Conservation (phyloP, 345 rosid species). For the Durio zibethinus region DNA sequence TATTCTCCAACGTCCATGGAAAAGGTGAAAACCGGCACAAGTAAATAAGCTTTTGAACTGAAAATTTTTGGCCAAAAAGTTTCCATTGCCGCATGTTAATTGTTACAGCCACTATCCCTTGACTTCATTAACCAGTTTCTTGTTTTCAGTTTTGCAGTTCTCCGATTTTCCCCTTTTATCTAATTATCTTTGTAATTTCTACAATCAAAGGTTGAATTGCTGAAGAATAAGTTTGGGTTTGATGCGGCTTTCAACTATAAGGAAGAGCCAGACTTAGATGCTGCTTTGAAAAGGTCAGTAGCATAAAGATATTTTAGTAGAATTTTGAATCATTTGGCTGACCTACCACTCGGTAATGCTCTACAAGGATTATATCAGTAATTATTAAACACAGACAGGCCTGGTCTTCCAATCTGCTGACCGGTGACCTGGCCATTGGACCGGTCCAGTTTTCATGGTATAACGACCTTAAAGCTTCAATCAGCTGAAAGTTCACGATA, state of each 20-base stretch:
- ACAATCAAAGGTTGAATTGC: constrained; percentile 36
- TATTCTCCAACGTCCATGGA: neutral
- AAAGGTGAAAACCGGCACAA: neutral
- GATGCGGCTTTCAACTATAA: constrained; percentile 62
- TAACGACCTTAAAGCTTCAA: neutral
- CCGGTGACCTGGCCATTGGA: neutral
- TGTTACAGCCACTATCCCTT: neutral
- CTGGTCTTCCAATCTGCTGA: neutral
- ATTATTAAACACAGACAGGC: neutral
- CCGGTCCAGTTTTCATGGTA: neutral
- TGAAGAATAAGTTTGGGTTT: constrained; percentile 48
- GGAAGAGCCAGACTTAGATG: constrained; percentile 37
- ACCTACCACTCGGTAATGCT: neutral
- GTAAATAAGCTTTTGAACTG: too few relatives aligned
- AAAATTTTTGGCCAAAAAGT: neutral
- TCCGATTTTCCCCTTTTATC: neutral
- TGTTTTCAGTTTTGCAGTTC: neutral
- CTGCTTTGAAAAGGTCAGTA: constrained; percentile 47
- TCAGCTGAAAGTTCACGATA: neutral
- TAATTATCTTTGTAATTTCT: neutral
- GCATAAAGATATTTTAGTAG: neutral
- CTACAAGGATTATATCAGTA: neutral
- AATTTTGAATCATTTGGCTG: neutral
- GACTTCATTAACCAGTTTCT: too few relatives aligned
- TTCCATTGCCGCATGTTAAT: neutral